Evolutionary conservation across 106 monocot genomes (phyloP), one percentile per base, ranked within the genome.

Genomic region (Alisma plantagoaquatica): DNA sequence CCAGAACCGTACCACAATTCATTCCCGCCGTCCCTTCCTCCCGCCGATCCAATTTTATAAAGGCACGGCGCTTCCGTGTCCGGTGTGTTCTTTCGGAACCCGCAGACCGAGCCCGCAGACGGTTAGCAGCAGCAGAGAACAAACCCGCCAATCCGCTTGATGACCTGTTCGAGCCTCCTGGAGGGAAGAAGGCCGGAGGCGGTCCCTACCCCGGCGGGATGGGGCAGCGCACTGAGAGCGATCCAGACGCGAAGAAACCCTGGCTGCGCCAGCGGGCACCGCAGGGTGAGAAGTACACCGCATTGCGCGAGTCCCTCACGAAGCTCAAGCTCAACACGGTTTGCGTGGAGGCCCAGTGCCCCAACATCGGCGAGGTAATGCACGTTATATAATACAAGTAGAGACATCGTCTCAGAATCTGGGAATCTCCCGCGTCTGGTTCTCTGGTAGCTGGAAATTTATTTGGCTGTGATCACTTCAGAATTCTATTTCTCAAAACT

Each of bases 211-310:
- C 79, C 1, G 87, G 80, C 2, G 79, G 73, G 22, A 32, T 73
- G 76, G 87, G 93, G 2, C 66, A 53, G 9, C 72, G 78, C 68
- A 94, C 77, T 2, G 93, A 84, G 8, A 67, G 93, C 17, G 93
- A 79, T 41, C 69, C 79, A 29, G 60, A 27, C 22, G 68, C 61
- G 59, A 80, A 67, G 67, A 86, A 86, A 61, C 80, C 90, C 21
- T 94, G 94, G 94, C 62, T 94, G 33, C 70, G 94, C 43, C 94
- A 94, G 73, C 61, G 94, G 44, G 94, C 88, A 25, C 84, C 94
- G 12, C 88, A 81, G 30, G 96, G 96, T 26, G 96, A 89, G 59
- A 96, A 85, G 73, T 89, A 65, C 42, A 47, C 56, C 2, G 73
- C 29, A 63, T 35, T 96, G 55, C 65, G 70, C 29, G 84, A 89